phyloP scores from a whole-genome alignment of 495 filamentous ascomycete species.

The Chaetomium fimeti region DNA sequence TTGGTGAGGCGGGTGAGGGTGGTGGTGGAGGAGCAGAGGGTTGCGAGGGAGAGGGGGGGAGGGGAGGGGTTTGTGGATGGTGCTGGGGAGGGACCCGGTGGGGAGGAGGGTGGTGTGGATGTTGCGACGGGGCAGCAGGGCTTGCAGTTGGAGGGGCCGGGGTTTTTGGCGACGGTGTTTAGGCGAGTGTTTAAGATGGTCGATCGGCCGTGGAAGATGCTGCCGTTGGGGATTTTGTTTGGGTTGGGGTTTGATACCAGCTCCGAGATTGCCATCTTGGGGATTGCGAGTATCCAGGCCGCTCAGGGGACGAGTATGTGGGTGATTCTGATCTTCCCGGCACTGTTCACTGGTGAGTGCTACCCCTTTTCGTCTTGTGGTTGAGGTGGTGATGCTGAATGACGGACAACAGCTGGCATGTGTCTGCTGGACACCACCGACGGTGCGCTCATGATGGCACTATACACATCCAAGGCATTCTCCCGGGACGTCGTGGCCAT shows the following conservation, averaged over 20 bases:
- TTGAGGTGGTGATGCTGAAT: background rate
- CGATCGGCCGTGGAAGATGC: constrained; percentile 97
- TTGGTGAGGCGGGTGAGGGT: constrained; percentile 65
- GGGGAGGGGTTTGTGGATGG: constrained; percentile 20
- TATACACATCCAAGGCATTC: constrained; percentile 77
- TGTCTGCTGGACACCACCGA: constrained; percentile 87
- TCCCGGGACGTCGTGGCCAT: constrained; percentile 80
- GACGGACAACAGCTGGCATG: constrained; percentile 68
- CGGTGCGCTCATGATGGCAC: constrained; percentile 89
- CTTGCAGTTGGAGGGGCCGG: constrained; percentile 72
- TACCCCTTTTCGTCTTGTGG: background rate
- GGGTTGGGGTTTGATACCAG: constrained; percentile 96
- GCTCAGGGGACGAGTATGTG: constrained; percentile 84
- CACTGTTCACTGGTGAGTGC: constrained; percentile 76
- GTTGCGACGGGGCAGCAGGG: constrained; percentile 48
- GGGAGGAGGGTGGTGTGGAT: constrained; percentile 15
- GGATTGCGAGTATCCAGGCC: constrained; percentile 83
- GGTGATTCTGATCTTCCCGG: constrained; percentile 90
- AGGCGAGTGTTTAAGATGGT: constrained; percentile 77
- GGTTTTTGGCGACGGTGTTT: constrained; percentile 69
- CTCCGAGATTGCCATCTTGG: constrained; percentile 87
- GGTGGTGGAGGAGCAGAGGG: constrained; percentile 48
- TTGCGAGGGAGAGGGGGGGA: constrained; percentile 22
- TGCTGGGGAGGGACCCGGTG: constrained; percentile 1
- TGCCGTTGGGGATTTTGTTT: constrained; percentile 85